phyloP scores from a whole-genome alignment of 768 basidiomycete species.

The Mycena haematopus region DNA sequence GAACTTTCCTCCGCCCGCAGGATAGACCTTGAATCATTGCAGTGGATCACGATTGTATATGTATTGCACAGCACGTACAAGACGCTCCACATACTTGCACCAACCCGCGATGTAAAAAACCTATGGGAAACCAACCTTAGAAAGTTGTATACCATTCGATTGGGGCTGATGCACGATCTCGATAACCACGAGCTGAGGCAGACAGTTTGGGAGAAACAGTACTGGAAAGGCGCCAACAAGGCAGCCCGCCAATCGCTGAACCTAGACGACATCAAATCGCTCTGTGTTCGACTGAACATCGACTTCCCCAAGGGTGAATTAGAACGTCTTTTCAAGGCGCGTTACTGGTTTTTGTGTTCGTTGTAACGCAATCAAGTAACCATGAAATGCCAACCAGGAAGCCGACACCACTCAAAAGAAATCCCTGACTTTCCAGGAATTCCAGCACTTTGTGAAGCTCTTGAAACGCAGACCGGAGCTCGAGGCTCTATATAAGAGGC shows the following conservation, averaged over 20 bases:
- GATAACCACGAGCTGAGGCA: slow-evolving; percentile 74
- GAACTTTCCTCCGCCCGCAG: background rate
- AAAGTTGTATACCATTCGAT: slow-evolving; percentile 69
- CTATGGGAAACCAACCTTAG: slow-evolving; percentile 73
- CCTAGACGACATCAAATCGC: slow-evolving; percentile 59
- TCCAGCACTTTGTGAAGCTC: slow-evolving; percentile 69
- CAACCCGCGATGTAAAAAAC: slow-evolving; percentile 54
- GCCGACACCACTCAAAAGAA: slow-evolving; percentile 47
- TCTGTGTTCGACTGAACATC: slow-evolving; percentile 64
- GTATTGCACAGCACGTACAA: slow-evolving; percentile 81
- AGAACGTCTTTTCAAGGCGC: slow-evolving; percentile 51
- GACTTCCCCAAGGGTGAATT: slow-evolving; percentile 55
- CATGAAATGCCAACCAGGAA: slow-evolving; percentile 37
- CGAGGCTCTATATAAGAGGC: slow-evolving; percentile 49
- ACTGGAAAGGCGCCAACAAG: slow-evolving; percentile 80
- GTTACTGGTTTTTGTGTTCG: background rate
- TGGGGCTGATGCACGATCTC: slow-evolving; percentile 76
- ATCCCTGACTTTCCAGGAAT: slow-evolving; percentile 65
- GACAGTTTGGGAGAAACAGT: slow-evolving; percentile 82
- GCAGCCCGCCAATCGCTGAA: slow-evolving; percentile 60
- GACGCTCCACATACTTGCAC: slow-evolving; percentile 83
- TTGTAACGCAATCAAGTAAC: background rate
- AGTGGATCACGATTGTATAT: slow-evolving; percentile 91
- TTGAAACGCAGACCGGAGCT: slow-evolving; percentile 72
- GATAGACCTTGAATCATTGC: slow-evolving; percentile 23